phyloP scores from a whole-genome alignment of 306 rosid species.

The Calophaca sinica region DNA sequence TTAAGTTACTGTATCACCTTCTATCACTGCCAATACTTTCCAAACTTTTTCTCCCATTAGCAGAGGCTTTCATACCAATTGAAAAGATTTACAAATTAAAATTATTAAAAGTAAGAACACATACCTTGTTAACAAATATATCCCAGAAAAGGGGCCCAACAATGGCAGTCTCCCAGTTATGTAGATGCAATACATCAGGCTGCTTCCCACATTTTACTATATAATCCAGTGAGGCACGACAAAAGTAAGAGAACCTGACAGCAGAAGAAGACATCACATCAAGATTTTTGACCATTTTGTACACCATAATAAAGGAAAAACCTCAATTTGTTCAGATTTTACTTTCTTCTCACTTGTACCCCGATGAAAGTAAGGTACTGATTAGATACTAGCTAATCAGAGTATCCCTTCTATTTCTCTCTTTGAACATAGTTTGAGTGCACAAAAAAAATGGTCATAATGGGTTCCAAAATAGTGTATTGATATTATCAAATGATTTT shows the following conservation, averaged over 20 bases:
- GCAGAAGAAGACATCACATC: constrained; percentile 39
- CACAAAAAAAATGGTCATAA: too few relatives aligned
- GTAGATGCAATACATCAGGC: constrained; percentile 88
- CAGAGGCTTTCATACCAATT: neutral
- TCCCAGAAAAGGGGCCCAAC: constrained; percentile 98
- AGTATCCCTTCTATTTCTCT: too few relatives aligned
- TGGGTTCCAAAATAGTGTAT: too few relatives aligned
- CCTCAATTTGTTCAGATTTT: constrained; percentile 26
- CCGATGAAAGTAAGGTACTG: neutral
- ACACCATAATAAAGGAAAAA: constrained; percentile 33
- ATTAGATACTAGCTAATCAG: too few relatives aligned
- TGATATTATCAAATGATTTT: too few relatives aligned
- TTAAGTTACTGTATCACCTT: neutral
- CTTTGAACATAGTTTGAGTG: too few relatives aligned
- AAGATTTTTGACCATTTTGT: constrained; percentile 37
- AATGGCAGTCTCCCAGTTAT: constrained; percentile 95
- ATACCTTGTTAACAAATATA: constrained; percentile 77
- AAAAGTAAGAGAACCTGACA: constrained; percentile 86
- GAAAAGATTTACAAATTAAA: constrained; percentile 20
- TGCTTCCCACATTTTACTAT: constrained; percentile 84
- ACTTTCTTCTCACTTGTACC: constrained; percentile 5
- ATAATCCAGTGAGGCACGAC: constrained; percentile 92
- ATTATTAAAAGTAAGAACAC: constrained; percentile 23
- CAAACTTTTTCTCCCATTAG: constrained; percentile 5
- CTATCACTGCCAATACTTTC: neutral